Evolutionary conservation across 768 basidiomycete species (phyloP), one percentile per base, ranked within the genome.

Genomic region (Coprinellus micaceus): DNA sequence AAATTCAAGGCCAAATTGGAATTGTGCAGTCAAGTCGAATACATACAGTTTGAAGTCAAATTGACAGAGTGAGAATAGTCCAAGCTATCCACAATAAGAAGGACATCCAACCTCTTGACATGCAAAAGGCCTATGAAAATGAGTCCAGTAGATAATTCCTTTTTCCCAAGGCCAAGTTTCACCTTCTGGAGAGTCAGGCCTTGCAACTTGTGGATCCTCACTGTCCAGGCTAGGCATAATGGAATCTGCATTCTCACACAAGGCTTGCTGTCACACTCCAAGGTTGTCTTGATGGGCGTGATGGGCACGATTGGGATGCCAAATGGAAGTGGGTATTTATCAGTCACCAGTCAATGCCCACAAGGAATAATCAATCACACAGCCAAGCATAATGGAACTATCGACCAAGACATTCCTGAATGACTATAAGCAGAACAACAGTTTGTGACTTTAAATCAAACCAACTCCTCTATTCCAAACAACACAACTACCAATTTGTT

Each of bases 201-300:
- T 63, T 90, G 89, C 55, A 80, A 82, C 68, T 91, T 91, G 71
- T 90, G 88, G 55, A 91, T 89, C 2, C 82, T 82, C 75, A 88
- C 85, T 0, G 88, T 86, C 87, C 86, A 90, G 0, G 86, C 84
- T 0, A 87, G 75, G 37, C 82, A 79, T 0, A 90, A 65, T 0
- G 84, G 82, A 1, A 86, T 58, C 79, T 85, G 61, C 28, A 44
- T 58, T 53, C 56, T 19, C 17, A 61, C 59, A 21, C 45, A 47
- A 13, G n/a, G 21, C 9, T 6, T 26, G 12, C 13, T 10, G 22
- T 21, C 24, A 17, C 12, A 7, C 9, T 47, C 13, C 7, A 24
- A 47, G 10, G 45, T 9, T 3, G 45, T 24, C 24, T n/a, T 47
- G 22, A 47, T 24, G 17, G 45, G 45, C 4, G 24, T 47, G 45